Conservation (phyloP, 2,329 filamentous ascomycete genomes). For the Alternaria longipes region DNA sequence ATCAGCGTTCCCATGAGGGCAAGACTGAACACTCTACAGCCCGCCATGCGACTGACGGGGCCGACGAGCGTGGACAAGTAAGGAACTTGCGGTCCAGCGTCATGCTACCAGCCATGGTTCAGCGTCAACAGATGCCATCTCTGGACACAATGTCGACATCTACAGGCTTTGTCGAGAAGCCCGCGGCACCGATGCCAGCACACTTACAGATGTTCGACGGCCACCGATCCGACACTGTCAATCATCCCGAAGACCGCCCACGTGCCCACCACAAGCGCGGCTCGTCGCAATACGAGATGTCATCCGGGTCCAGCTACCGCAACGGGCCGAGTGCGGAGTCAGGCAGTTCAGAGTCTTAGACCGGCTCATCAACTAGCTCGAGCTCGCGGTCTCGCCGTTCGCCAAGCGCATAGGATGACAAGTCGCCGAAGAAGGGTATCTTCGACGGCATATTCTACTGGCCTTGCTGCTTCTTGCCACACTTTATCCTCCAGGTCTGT, state of each 20-base stretch:
- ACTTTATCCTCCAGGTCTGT: constrained; percentile 45
- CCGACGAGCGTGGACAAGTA: constrained; percentile 38
- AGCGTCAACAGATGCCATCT: constrained; percentile 12
- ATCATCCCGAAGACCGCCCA: constrained; percentile 37
- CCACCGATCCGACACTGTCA: constrained; percentile 32
- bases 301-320: constrained; percentile 36
- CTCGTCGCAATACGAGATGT: constrained; percentile 30
- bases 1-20: background rate
- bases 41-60: constrained; percentile 36
- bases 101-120: constrained; percentile 5
- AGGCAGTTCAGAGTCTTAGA: constrained; percentile 37
- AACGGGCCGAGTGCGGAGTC: constrained; percentile 40
- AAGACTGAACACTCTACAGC: constrained; percentile 30
- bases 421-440: constrained; percentile 32
- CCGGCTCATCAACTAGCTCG: constrained; percentile 28
- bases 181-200: constrained; percentile 26
- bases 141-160: constrained; percentile 1
- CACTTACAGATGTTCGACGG: constrained; percentile 40
- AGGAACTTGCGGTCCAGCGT: constrained; percentile 21
- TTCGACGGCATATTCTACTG: constrained; percentile 41
- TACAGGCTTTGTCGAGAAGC: constrained; percentile 17
- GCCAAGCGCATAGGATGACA: constrained; percentile 37
- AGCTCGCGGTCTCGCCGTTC: constrained; percentile 24
- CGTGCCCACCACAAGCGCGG: constrained; percentile 31
- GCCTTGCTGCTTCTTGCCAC: constrained; percentile 46